A percentile compares a stretch with the other conserved stretches of the same genome.
Evolutionary conservation across 1,139 yeast species (phyloP).

Genomic region (Tardiomyces blankii): DNA sequence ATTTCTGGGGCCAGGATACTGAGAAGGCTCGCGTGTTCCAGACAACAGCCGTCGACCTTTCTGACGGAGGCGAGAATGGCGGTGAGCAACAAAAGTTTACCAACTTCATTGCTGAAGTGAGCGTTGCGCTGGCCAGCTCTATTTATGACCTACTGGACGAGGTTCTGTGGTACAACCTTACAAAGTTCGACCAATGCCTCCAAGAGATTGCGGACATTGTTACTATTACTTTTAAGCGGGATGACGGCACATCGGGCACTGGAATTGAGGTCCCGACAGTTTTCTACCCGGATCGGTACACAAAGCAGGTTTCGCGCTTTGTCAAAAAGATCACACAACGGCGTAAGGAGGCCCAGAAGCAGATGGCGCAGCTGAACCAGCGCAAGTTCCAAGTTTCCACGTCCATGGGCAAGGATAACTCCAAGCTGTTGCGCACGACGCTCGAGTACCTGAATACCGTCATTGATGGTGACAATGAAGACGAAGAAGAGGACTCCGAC

Average conservation of each 20-base stretch:
- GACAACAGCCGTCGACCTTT: slow-evolving; percentile 9
- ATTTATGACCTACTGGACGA: slow-evolving; percentile 19
- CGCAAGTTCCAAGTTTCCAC: slow-evolving; percentile 11
- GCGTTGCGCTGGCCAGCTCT: slow-evolving; percentile 13
- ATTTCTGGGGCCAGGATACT: slow-evolving; percentile 9
- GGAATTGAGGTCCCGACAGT: slow-evolving; percentile 28
- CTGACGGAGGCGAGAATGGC: slow-evolving; percentile 10
- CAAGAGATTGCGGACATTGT: slow-evolving; percentile 29
- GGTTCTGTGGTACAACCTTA: slow-evolving; percentile 16
- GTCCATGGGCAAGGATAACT: slow-evolving; percentile 4
- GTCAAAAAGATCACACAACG: slow-evolving; percentile 12
- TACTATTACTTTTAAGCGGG: slow-evolving; percentile 29
- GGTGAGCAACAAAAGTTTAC: slow-evolving; percentile 9
- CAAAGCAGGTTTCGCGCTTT: slow-evolving; percentile 19
- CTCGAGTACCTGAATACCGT: neutral
- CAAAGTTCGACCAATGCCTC: slow-evolving; percentile 21
- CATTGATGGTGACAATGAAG: neutral
- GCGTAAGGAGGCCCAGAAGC: slow-evolving; percentile 14
- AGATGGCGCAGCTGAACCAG: slow-evolving; percentile 13
- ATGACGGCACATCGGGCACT: slow-evolving; percentile 20
- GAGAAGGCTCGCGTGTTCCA: slow-evolving; percentile 10
- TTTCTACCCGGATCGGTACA: slow-evolving; percentile 38
- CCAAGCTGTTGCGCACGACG: neutral
- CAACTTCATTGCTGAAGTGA: slow-evolving; percentile 16
- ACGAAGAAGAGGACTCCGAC: neutral